Conservation (phyloP, 2,329 filamentous ascomycete species). For the Neofusicoccum umdonicola region DNA sequence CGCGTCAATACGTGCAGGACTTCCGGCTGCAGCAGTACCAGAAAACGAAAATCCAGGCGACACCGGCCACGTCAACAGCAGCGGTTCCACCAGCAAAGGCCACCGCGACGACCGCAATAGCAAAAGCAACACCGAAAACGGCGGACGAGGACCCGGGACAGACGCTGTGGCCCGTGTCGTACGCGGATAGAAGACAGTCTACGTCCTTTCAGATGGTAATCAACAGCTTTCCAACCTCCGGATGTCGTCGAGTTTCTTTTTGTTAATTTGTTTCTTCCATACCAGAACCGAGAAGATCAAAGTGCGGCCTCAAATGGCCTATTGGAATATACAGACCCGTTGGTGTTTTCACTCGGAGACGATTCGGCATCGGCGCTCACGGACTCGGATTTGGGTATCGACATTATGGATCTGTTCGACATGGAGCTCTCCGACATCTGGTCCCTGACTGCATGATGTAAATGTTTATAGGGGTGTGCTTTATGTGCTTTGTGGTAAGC, state of each 20-base stretch:
- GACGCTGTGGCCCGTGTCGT: too few relatives aligned
- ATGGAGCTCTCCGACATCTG: background rate
- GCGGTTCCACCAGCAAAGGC: too few relatives aligned
- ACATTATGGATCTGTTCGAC: background rate
- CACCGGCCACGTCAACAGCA: background rate
- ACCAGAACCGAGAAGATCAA: background rate
- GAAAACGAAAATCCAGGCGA: background rate
- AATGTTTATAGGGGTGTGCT: too few relatives aligned
- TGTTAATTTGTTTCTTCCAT: too few relatives aligned
- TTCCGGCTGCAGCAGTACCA: background rate
- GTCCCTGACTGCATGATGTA: background rate
- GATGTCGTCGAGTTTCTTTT: background rate
- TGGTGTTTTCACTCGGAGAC: background rate
- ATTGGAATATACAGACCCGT: background rate
- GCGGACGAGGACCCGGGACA: too few relatives aligned
- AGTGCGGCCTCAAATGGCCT: background rate
- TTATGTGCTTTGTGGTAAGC: too few relatives aligned
- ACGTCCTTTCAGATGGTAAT: background rate
- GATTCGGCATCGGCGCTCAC: background rate
- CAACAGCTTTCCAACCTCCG: background rate
- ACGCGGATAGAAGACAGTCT: too few relatives aligned
- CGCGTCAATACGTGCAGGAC: slow-evolving; percentile 38
- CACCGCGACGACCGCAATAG: background rate
- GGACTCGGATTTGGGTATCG: background rate
- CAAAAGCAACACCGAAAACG: too few relatives aligned